These are phyloP conservation scores for Capsella rubella DNA, from an alignment of 441 rosid genomes.

Conservation along the genomic window DNA sequence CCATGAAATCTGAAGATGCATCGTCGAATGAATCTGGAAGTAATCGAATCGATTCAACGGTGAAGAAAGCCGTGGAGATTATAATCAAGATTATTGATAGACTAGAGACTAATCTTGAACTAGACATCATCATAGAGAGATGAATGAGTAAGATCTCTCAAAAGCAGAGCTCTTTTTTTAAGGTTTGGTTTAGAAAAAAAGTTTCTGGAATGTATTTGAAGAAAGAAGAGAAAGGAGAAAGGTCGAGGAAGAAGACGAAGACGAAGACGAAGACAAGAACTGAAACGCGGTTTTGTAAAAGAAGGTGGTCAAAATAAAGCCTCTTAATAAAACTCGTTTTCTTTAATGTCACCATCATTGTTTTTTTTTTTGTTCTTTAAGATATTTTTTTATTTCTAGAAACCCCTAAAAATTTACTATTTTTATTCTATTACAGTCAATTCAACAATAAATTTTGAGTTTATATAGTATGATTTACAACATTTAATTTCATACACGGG, in stretches of 20 bases:
- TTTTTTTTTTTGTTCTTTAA: constrained; percentile 1
- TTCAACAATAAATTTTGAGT: neutral
- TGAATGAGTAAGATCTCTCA: constrained; percentile 26
- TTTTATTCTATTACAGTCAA: neutral
- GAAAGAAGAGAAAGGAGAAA: constrained; percentile 9
- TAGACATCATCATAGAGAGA: constrained; percentile 36
- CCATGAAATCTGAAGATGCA: constrained; percentile 47
- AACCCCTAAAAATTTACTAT: neutral
- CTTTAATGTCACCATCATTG: constrained; percentile 27
- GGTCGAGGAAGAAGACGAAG: constrained; percentile 35
- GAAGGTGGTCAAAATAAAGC: constrained; percentile 37
- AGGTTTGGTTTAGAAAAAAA: neutral
- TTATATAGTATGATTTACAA: neutral
- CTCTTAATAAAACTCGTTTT: constrained; percentile 35
- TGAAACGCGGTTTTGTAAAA: constrained; percentile 48
- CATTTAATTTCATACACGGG: constrained; percentile 17
- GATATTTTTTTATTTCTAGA: constrained; percentile 26
- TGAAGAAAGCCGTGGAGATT: constrained; percentile 40
- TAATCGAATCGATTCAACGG: constrained; percentile 47
- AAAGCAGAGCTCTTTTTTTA: neutral
- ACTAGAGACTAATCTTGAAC: constrained; percentile 25
- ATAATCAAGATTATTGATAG: constrained; percentile 22
- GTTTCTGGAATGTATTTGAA: constrained; percentile 22
- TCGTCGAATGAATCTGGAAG: constrained; percentile 31
- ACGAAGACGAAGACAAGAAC: constrained; percentile 15